Evolutionary conservation across 139 green algal species (phyloP), one percentile per base, ranked within the genome.

Genomic region (Chlamydomonas sp.): DNA sequence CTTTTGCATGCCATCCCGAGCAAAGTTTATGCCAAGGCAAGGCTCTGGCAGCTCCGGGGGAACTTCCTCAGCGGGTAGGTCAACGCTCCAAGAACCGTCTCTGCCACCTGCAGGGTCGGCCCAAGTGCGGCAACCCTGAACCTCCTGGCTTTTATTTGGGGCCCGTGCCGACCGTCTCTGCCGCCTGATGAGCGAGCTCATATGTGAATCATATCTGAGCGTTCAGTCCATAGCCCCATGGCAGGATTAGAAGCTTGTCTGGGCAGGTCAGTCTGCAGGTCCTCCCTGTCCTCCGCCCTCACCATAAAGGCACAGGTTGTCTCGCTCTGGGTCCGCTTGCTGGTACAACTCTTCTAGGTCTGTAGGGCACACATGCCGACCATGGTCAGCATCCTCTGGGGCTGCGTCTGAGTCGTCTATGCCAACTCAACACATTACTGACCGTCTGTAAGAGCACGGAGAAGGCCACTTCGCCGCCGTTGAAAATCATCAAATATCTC

Each of bases 291-390:
- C 31, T 49, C 9, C 68, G 68, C 69, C 6, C 92, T 81, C 83
- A 98, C 95, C 97, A 90, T 99, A 99, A 16, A 99, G 91, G 88
- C 97, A 99, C 59, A 99, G 91, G 90, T 99, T 99, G n/a, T 99
- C 98, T 62, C 93, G 94, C 63, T 98, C 95, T 4, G 98, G 97
- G 77, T 98, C 95, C 75, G 94, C 97, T 1, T 92, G 76, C 2
- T 93, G 84, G 80, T 96, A 98, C 9, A 99, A 96, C 12, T 92
- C 90, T 17, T 98, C 95, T n/a, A 94, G 87, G 62, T 95, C 93
- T 95, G 92, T 80, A 59, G 6, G 49, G 62, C 31, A 76, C n/a
- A 14, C 72, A 88, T 68, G 49, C 31, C 77, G 16, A 31, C 31
- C 71, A 81, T 31, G 17, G 6, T 61, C 31, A 58, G 49, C 78